Evolutionary conservation across 2,329 filamentous ascomycete species (phyloP).

Genomic region (Eutypella sp.): DNA sequence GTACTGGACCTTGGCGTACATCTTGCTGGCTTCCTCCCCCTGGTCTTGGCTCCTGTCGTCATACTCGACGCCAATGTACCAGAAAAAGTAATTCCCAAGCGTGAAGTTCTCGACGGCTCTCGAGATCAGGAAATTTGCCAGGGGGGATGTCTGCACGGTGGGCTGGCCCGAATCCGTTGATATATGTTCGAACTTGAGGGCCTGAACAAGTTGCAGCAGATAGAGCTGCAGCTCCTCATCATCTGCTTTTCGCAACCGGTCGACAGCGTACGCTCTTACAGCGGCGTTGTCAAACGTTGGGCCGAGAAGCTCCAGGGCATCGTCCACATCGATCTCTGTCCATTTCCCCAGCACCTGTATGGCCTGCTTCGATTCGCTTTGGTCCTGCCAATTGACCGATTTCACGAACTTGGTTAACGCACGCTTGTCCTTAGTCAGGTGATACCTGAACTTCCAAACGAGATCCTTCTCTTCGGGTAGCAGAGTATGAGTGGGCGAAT

Average conservation of each 20-base stretch:
- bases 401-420: constrained; percentile 97
- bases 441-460: constrained; percentile 96
- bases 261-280: constrained; percentile 89
- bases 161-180: constrained; percentile 56
- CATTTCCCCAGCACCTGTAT: constrained; percentile 86
- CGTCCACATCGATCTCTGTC: constrained; percentile 96
- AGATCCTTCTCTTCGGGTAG: constrained; percentile 91
- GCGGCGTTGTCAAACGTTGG: constrained; percentile 85
- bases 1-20: constrained; percentile 90
- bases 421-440: constrained; percentile 85
- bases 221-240: constrained; percentile 90
- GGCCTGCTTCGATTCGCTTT: constrained; percentile 79
- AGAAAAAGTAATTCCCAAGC: constrained; percentile 91
- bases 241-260: constrained; percentile 83
- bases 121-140: constrained; percentile 84
- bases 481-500: constrained; percentile 84
- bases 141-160: constrained; percentile 65
- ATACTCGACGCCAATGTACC: constrained; percentile 98
- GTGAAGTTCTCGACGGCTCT: constrained; percentile 84
- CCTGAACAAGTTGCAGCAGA: constrained; percentile 89
- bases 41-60: constrained; percentile 78
- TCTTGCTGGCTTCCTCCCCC: constrained; percentile 67
- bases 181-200: constrained; percentile 86
- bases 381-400: constrained; percentile 90
- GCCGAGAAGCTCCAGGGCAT: constrained; percentile 88